phyloP scores from a whole-genome alignment of 192 early-diverging fungal genomes.

The Entomortierella parvispora region DNA sequence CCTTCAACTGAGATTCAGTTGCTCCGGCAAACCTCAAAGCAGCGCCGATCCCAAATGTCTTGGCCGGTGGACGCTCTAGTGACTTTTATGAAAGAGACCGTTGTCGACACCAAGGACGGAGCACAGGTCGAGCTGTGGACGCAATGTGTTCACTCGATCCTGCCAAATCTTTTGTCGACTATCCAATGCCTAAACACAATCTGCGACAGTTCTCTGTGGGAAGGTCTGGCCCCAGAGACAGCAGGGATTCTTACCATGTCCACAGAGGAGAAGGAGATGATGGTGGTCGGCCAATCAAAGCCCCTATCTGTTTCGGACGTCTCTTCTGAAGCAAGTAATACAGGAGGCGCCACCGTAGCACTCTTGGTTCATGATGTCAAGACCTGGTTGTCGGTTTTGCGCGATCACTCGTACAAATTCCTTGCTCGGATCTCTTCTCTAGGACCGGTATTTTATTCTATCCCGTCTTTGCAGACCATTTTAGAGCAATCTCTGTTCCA shows the following conservation, averaged over 20 bases:
- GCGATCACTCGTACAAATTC: slow-evolving; percentile 32
- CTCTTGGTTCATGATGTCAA: slow-evolving; percentile 31
- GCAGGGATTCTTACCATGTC: slow-evolving; percentile 4
- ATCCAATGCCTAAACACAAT: slow-evolving; percentile 33
- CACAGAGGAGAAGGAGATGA: slow-evolving; percentile 29
- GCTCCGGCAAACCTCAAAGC: background rate
- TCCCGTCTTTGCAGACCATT: slow-evolving; percentile 19
- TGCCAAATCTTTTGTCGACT: slow-evolving; percentile 34
- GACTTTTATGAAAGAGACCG: slow-evolving; percentile 40
- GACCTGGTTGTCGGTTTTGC: slow-evolving; percentile 28
- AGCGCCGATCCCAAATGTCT: slow-evolving; percentile 18
- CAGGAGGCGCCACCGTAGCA: background rate
- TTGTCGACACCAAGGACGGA: slow-evolving; percentile 3
- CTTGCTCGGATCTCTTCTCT: slow-evolving; percentile 32
- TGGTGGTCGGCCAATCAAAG: slow-evolving; percentile 31
- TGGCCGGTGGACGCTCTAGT: slow-evolving; percentile 25
- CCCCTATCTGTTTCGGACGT: background rate
- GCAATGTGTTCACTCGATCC: background rate
- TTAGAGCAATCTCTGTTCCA: slow-evolving; percentile 48
- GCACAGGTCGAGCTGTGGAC: slow-evolving; percentile 20
- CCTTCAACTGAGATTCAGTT: slow-evolving; percentile 1
- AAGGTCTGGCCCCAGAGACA: slow-evolving; percentile 18
- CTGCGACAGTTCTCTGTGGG: slow-evolving; percentile 15
- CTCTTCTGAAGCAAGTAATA: background rate
- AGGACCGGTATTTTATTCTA: slow-evolving; percentile 45